A percentile compares a stretch with the other conserved stretches of the same genome.
These are phyloP conservation scores for Microbotryum violaceum DNA, from an alignment of 1,284 basidiomycete species.

Conservation along the genomic window DNA sequence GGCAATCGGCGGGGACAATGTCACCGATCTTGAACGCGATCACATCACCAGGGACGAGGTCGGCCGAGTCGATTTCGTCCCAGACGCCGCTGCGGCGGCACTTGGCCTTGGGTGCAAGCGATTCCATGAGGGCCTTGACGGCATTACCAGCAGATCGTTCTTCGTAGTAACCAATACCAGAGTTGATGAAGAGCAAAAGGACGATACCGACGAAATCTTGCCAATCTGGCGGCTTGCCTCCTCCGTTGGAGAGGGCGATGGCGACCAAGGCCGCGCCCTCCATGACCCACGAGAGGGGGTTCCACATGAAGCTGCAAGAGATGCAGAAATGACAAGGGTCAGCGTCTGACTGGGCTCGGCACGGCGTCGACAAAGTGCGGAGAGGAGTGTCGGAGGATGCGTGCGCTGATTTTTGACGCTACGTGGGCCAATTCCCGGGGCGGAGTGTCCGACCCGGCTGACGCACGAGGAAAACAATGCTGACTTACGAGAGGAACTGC, in stretches of 20 bases:
- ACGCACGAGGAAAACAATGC: neutral
- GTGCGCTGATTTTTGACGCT: neutral
- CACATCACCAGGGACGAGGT: slow-evolving; percentile 88
- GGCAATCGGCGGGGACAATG: slow-evolving; percentile 89
- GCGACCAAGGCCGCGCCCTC: slow-evolving; percentile 94
- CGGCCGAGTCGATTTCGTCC: slow-evolving; percentile 71
- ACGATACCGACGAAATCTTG: slow-evolving; percentile 96
- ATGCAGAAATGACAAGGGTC: neutral
- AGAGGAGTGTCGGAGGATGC: neutral
- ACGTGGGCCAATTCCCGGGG: neutral
- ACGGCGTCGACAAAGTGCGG: neutral
- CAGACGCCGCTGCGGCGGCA: slow-evolving; percentile 75
- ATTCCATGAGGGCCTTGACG: slow-evolving; percentile 98
- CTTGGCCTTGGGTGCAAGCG: slow-evolving; percentile 92
- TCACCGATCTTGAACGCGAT: slow-evolving; percentile 96
- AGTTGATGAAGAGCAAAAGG: slow-evolving; percentile 86
- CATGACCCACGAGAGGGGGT: slow-evolving; percentile 99
- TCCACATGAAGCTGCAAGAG: slow-evolving; percentile 74
- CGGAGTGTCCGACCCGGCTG: neutral
- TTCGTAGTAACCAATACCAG: slow-evolving; percentile 95
- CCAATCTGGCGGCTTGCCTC: slow-evolving; percentile 81
- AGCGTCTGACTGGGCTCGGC: neutral
- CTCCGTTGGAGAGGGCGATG: slow-evolving; percentile 92
- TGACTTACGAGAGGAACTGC: slow-evolving; percentile 63
- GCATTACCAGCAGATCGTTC: slow-evolving; percentile 95